phyloP scores from a whole-genome alignment of 2,329 filamentous ascomycete species.

The Epichloe hybrida region DNA sequence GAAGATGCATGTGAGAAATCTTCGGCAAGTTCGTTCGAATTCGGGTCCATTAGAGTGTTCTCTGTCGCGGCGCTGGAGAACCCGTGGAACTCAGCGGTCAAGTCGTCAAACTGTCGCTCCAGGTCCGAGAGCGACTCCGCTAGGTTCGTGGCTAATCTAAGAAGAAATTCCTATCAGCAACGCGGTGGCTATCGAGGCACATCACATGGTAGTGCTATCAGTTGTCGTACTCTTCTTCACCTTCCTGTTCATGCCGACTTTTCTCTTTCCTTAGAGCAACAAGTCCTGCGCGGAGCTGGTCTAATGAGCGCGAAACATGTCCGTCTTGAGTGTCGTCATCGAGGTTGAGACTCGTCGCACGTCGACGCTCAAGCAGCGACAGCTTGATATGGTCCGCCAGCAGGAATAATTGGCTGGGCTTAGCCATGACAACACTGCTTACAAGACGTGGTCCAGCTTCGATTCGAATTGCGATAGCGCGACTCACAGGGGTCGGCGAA shows the following conservation, averaged over 20 bases:
- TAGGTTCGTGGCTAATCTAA: slow-evolving; percentile 35
- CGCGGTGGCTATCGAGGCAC: background rate
- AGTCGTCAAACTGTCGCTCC: slow-evolving; percentile 59
- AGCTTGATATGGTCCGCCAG: slow-evolving; percentile 95
- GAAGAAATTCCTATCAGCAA: slow-evolving; percentile 1
- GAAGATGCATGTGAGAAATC: slow-evolving; percentile 53
- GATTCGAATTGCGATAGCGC: too few relatives aligned
- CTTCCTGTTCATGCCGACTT: slow-evolving; percentile 47
- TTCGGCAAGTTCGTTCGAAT: slow-evolving; percentile 45
- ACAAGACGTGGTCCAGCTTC: background rate
- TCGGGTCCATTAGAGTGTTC: slow-evolving; percentile 43
- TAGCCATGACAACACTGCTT: slow-evolving; percentile 21
- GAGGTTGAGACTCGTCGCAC: slow-evolving; percentile 68
- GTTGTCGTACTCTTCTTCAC: slow-evolving; percentile 43
- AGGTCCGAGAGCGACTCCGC: slow-evolving; percentile 54
- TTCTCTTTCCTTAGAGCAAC: slow-evolving; percentile 52
- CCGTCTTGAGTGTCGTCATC: slow-evolving; percentile 72
- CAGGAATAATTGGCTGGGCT: slow-evolving; percentile 69
- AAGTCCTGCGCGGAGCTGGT: slow-evolving; percentile 73
- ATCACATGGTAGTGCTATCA: background rate
- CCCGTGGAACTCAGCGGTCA: slow-evolving; percentile 70
- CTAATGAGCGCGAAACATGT: slow-evolving; percentile 76
- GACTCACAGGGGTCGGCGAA: too few relatives aligned
- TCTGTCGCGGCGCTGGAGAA: slow-evolving; percentile 37
- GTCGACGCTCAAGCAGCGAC: slow-evolving; percentile 80